Percentiles rank a stretch among this genome's conserved stretches.
Evolutionary conservation across 371 early-diverging fungal genomes (phyloP).

Genomic region (Haplosporangium sp.): DNA sequence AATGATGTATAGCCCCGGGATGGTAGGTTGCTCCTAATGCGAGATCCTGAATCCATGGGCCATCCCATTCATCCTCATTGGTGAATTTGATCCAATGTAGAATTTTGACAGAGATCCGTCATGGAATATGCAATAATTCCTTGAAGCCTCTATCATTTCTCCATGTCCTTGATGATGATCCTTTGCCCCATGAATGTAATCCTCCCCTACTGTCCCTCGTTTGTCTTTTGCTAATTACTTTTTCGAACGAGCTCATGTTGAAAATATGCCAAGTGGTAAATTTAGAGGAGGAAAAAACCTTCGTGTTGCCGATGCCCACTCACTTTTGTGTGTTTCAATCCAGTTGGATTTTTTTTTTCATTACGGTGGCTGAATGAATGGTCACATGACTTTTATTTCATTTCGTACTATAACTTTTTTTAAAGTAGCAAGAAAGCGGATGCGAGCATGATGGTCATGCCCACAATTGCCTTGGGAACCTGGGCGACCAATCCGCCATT

Average conservation of each 20-base stretch:
- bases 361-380: neutral
- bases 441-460: constrained; percentile 22
- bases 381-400: neutral
- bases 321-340: constrained; percentile 34
- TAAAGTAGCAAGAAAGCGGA: constrained; percentile 33
- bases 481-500: constrained; percentile 25
- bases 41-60: neutral
- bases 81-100: neutral
- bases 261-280: constrained; percentile 51
- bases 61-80: neutral
- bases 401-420: neutral
- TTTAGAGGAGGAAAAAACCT: constrained; percentile 53
- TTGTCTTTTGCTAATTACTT: constrained; percentile 28
- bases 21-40: neutral
- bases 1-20: constrained; percentile 12
- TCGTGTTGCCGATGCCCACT: constrained; percentile 23
- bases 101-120: constrained; percentile 12
- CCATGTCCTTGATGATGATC: constrained; percentile 2
- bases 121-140: neutral
- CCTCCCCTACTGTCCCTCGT: neutral
- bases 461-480: constrained; percentile 35
- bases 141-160: neutral
- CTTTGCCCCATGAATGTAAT: neutral
- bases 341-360: constrained; percentile 3
- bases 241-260: constrained; percentile 56